phyloP scores from a whole-genome alignment of 2,329 filamentous ascomycete species.

The Pseudonectria foliicola region DNA sequence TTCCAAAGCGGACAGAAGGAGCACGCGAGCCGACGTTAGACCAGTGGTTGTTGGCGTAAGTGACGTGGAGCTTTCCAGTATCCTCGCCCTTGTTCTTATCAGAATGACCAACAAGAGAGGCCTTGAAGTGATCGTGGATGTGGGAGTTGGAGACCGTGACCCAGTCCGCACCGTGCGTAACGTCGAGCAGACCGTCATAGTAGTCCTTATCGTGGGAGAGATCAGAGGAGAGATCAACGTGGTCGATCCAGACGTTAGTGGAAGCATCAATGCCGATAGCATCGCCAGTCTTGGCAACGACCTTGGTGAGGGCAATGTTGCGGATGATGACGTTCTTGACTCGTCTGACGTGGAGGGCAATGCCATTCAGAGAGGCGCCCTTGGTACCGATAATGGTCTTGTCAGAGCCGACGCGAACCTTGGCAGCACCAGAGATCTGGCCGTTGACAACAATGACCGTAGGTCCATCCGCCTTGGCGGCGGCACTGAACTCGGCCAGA shows the following conservation, averaged over 20 bases:
- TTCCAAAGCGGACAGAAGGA: constrained; percentile 60
- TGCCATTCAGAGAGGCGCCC: constrained; percentile 33
- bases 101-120: constrained; percentile 53
- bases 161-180: constrained; percentile 56
- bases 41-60: constrained; percentile 62
- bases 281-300: constrained; percentile 48
- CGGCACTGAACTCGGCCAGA: constrained; percentile 38
- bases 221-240: constrained; percentile 57
- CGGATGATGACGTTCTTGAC: constrained; percentile 54
- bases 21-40: constrained; percentile 55
- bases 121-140: constrained; percentile 44
- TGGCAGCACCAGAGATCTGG: constrained; percentile 31
- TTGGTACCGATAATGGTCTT: constrained; percentile 38
- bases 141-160: constrained; percentile 39
- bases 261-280: constrained; percentile 51
- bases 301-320: constrained; percentile 53
- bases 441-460: constrained; percentile 36
- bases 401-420: constrained; percentile 36
- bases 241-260: constrained; percentile 60
- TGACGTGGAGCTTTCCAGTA: constrained; percentile 54
- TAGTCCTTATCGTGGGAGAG: constrained; percentile 57
- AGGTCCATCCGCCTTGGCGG: constrained; percentile 37
- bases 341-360: constrained; percentile 46
- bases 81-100: constrained; percentile 54
- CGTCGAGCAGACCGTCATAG: constrained; percentile 61